Evolutionary conservation across 805 yeast species (phyloP).

Genomic region (Zygosaccharomyces bisporus): DNA sequence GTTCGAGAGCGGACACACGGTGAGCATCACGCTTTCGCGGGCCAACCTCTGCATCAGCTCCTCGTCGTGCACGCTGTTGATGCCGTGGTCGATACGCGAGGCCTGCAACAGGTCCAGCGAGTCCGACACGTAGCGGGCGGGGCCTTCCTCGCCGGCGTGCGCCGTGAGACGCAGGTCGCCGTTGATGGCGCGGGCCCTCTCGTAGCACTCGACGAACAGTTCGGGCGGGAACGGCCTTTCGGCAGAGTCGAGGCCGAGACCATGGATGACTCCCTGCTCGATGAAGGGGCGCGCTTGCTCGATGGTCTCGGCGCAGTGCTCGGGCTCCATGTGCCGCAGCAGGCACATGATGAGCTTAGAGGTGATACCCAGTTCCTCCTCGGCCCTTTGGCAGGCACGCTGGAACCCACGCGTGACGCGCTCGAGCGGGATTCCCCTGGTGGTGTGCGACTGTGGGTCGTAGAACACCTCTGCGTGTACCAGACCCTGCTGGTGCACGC

Average conservation of each 20-base stretch:
- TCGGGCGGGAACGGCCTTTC: slow-evolving; percentile 78
- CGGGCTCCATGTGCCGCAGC: slow-evolving; percentile 67
- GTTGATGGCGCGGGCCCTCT: slow-evolving; percentile 43
- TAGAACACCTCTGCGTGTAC: slow-evolving; percentile 73
- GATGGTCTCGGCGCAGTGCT: slow-evolving; percentile 55
- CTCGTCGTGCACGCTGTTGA: slow-evolving; percentile 55
- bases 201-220: slow-evolving; percentile 61
- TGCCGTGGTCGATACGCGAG: slow-evolving; percentile 78
- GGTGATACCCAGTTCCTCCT: slow-evolving; percentile 54
- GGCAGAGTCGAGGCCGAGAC: slow-evolving; percentile 77
- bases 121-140: slow-evolving; percentile 57
- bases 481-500: slow-evolving; percentile 56
- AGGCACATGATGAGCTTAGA: slow-evolving; percentile 78
- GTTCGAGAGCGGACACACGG: slow-evolving; percentile 77
- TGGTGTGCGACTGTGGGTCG: slow-evolving; percentile 82
- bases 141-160: slow-evolving; percentile 90
- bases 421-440: slow-evolving; percentile 58
- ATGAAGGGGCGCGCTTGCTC: slow-evolving; percentile 50
- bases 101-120: slow-evolving; percentile 58
- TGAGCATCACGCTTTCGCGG: slow-evolving; percentile 50
- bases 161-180: slow-evolving; percentile 67
- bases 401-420: slow-evolving; percentile 62
- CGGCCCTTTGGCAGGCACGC: slow-evolving; percentile 64
- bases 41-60: slow-evolving; percentile 57
- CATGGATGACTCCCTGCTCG: slow-evolving; percentile 59